Percentiles rank a stretch among this genome's conserved stretches.
phyloP scores from a whole-genome alignment of 148 eudicot species.

The Chenopodium berlandieri region DNA sequence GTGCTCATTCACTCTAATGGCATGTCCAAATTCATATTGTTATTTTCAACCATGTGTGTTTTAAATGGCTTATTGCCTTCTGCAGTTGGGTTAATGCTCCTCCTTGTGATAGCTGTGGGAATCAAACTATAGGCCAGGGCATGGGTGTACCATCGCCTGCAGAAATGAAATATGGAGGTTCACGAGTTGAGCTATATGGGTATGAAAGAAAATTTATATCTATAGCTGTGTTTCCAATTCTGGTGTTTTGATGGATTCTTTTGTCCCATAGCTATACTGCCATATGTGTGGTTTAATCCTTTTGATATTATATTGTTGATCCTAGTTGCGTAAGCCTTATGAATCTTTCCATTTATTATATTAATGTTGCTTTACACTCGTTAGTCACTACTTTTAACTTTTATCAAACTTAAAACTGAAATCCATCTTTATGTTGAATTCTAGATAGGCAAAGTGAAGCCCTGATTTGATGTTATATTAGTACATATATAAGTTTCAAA shows the following conservation, averaged over 20 bases:
- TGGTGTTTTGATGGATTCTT: not conserved
- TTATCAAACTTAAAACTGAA: not conserved
- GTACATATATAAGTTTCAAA: not conserved
- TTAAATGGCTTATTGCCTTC: constrained; percentile 9
- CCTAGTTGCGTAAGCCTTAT: not conserved
- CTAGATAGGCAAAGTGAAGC: not conserved
- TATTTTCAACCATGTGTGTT: not conserved
- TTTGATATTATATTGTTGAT: not conserved
- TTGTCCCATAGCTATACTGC: not conserved
- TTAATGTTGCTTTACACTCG: not conserved
- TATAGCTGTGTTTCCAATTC: not conserved
- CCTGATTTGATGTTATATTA: not conserved
- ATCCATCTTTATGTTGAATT: not conserved
- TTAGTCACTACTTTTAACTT: not conserved
- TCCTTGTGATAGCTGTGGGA: constrained; percentile 77
- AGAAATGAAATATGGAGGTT: constrained; percentile 66
- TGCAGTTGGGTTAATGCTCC: constrained; percentile 90
- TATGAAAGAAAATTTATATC: constrained; percentile 26
- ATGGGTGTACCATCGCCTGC: constrained; percentile 64
- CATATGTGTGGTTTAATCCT: not conserved
- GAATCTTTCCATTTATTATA: not conserved
- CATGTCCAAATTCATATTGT: not conserved
- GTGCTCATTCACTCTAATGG: not conserved
- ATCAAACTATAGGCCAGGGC: constrained; percentile 61
- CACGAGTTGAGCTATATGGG: constrained; percentile 91